A percentile compares a stretch with the other conserved stretches of the same genome.
phyloP scores from a whole-genome alignment of 441 rosid genomes.

The Lepidium campestre region DNA sequence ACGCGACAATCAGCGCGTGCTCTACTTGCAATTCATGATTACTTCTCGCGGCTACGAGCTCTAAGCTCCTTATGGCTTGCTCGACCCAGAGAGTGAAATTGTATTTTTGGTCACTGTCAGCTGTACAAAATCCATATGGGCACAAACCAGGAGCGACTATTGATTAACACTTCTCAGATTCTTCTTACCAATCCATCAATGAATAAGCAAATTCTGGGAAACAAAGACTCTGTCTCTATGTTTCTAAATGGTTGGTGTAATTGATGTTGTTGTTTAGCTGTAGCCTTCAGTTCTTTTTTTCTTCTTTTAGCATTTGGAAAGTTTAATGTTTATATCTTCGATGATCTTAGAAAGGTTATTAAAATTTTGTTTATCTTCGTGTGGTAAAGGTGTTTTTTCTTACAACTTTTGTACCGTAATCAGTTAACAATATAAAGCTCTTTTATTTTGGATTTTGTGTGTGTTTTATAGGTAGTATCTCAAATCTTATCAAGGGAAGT shows the following conservation, averaged over 20 bases:
- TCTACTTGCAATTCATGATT: constrained; percentile 80
- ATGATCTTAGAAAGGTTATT: not conserved
- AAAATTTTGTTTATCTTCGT: not conserved
- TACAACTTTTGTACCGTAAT: not conserved
- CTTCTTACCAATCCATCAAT: constrained; percentile 6
- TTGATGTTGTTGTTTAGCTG: constrained; percentile 22
- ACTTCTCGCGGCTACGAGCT: constrained; percentile 82
- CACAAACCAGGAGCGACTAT: constrained; percentile 21
- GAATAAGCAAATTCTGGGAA: constrained; percentile 18
- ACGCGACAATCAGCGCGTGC: constrained; percentile 94
- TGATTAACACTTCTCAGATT: constrained; percentile 14
- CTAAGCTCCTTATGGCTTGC: constrained; percentile 99
- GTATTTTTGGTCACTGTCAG: constrained; percentile 3
- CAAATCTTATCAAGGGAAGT: no score
- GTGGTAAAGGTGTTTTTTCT: not conserved
- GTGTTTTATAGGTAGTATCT: no score
- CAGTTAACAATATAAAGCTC: not conserved
- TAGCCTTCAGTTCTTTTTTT: constrained; percentile 1
- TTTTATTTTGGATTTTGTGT: not conserved
- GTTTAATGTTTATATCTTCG: constrained; percentile 7
- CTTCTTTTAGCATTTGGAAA: not conserved
- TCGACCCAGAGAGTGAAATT: constrained; percentile 71
- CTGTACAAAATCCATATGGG: constrained; percentile 25
- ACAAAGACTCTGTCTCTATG: constrained; percentile 13
- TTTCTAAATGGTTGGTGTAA: constrained; percentile 10